phyloP scores from a whole-genome alignment of 371 early-diverging fungal genomes.

The Mortierella sp. region DNA sequence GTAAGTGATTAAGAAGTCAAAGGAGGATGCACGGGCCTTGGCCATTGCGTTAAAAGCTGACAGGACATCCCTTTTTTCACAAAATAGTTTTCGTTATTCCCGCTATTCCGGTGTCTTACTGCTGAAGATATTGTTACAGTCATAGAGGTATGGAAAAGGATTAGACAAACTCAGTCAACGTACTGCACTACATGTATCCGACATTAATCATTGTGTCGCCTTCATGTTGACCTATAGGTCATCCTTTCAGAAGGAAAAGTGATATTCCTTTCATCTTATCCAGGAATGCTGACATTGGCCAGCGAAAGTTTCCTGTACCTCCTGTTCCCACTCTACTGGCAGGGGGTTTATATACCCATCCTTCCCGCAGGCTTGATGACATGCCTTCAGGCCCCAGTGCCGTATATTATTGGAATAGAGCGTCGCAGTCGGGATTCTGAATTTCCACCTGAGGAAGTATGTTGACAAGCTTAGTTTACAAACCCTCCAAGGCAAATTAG shows the following conservation, averaged over 20 bases:
- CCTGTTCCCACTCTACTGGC: slow-evolving; percentile 86
- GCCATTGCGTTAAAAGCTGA: too few relatives aligned
- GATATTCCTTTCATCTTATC: slow-evolving; percentile 76
- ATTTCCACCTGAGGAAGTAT: slow-evolving; percentile 72
- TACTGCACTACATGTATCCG: not conserved
- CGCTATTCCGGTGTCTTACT: slow-evolving; percentile 80
- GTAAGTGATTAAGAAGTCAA: slow-evolving; percentile 59
- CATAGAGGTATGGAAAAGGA: slow-evolving; percentile 61
- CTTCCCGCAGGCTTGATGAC: slow-evolving; percentile 77
- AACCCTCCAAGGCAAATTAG: not conserved
- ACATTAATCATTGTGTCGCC: slow-evolving; percentile 27
- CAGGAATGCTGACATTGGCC: slow-evolving; percentile 81
- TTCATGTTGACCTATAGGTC: slow-evolving; percentile 49
- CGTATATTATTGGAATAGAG: slow-evolving; percentile 84
- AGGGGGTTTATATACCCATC: slow-evolving; percentile 85
- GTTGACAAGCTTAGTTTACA: not conserved
- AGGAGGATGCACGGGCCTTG: too few relatives aligned
- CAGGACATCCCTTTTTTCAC: too few relatives aligned
- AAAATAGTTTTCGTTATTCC: slow-evolving; percentile 82
- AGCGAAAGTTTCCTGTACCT: slow-evolving; percentile 78
- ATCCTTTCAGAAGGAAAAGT: slow-evolving; percentile 82
- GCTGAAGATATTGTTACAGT: slow-evolving; percentile 77
- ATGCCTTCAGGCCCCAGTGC: slow-evolving; percentile 86
- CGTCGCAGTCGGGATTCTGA: slow-evolving; percentile 69
- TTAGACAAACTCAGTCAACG: not conserved